A percentile compares a stretch with the other conserved stretches of the same genome.
Evolutionary conservation across 257 asterid species (phyloP).

Genomic region (Forsythia suspensa): DNA sequence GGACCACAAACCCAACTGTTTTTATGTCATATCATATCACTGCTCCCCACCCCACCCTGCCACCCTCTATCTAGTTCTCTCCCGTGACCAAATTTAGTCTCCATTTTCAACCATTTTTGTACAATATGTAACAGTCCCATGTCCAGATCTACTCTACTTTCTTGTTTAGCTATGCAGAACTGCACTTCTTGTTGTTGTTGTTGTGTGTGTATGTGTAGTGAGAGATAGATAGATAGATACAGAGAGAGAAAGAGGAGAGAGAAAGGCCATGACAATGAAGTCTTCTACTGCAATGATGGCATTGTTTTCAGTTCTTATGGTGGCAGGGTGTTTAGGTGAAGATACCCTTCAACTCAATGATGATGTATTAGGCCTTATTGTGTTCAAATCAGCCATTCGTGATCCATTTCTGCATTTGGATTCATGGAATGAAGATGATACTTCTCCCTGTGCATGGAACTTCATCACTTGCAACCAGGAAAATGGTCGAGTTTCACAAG

Average conservation of each 20-base stretch:
- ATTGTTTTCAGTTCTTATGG: neutral
- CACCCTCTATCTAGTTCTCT: neutral
- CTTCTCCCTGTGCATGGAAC: constrained; percentile 81
- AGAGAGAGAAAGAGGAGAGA: neutral
- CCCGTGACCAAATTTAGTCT: constrained; percentile 30
- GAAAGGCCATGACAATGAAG: constrained; percentile 21
- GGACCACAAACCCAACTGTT: neutral
- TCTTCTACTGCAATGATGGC: constrained; percentile 16
- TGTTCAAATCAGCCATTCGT: constrained; percentile 64
- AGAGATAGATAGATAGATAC: neutral
- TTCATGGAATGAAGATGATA: constrained; percentile 82
- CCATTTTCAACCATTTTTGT: constrained; percentile 29
- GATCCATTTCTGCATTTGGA: constrained; percentile 49
- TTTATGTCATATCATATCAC: neutral
- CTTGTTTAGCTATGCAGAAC: neutral
- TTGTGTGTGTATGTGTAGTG: neutral
- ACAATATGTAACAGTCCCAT: constrained; percentile 26
- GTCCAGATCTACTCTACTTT: constrained; percentile 20
- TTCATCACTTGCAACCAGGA: constrained; percentile 60
- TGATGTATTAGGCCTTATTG: constrained; percentile 89
- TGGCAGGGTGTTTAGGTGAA: constrained; percentile 13
- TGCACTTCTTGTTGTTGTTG: neutral
- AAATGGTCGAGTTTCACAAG: constrained; percentile 53
- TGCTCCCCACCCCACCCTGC: neutral
- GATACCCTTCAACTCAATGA: constrained; percentile 63